These are phyloP conservation scores for Nidularia pulvinata DNA, from an alignment of 768 basidiomycete species.

Conservation along the genomic window DNA sequence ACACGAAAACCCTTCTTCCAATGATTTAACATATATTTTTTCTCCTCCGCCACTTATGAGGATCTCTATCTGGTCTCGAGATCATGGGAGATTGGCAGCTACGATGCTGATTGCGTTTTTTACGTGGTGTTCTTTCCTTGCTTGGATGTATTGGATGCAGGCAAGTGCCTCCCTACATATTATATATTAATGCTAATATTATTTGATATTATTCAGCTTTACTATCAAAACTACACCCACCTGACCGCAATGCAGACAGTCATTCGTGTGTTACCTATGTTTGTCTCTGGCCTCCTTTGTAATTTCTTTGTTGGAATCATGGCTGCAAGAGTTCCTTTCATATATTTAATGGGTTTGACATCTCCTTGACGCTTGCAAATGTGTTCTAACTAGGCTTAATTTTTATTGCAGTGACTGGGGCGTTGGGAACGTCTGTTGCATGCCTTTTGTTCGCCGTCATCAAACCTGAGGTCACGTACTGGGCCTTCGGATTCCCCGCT, in stretches of 20 bases:
- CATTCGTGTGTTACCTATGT: conserved; percentile 71
- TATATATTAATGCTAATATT: conserved; percentile 5
- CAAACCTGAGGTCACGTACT: conserved; percentile 53
- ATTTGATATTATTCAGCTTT: conserved; percentile 47
- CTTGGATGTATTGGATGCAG: conserved; percentile 40
- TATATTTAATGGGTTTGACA: conserved; percentile 56
- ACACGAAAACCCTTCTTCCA: conserved; percentile 1
- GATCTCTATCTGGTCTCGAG: conserved; percentile 58
- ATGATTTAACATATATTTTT: neutral
- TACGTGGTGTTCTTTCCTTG: conserved; percentile 53
- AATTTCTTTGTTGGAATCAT: conserved; percentile 66
- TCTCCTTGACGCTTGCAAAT: neutral
- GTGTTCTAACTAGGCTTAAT: neutral
- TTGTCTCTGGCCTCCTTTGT: conserved; percentile 59
- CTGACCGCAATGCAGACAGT: conserved; percentile 61
- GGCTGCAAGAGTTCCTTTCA: conserved; percentile 52
- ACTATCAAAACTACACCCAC: conserved; percentile 65
- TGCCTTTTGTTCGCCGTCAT: conserved; percentile 72
- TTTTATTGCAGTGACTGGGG: conserved; percentile 2
- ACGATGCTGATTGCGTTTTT: conserved; percentile 59
- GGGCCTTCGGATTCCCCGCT: conserved; percentile 78
- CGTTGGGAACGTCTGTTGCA: conserved; percentile 52
- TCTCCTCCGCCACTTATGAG: conserved; percentile 59
- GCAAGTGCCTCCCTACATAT: conserved; percentile 12
- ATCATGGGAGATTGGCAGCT: conserved; percentile 53